These are phyloP conservation scores for Ceratocystiopsis sp. DNA, from an alignment of 2,329 filamentous ascomycete species.

Conservation along the genomic window DNA sequence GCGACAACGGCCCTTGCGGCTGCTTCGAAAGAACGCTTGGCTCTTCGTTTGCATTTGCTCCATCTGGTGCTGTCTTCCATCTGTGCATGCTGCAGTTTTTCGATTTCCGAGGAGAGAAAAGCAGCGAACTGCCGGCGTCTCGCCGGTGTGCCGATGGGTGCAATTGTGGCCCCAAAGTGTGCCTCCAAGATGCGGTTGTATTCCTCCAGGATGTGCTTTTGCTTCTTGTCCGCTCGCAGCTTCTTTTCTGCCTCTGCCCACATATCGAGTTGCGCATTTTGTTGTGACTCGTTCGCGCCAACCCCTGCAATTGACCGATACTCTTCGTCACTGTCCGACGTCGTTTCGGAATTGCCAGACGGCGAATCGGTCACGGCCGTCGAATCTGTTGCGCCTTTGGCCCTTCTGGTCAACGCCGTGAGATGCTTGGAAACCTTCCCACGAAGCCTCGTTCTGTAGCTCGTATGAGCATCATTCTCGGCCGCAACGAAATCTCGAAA, in stretches of 20 bases:
- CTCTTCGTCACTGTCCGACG: background rate
- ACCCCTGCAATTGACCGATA: too few species aligned
- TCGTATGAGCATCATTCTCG: too few species aligned
- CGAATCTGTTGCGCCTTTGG: too few species aligned
- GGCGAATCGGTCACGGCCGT: too few species aligned
- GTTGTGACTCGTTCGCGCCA: background rate
- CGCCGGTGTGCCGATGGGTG: background rate
- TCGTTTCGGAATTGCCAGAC: too few species aligned
- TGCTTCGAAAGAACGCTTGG: background rate
- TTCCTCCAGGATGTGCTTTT: background rate
- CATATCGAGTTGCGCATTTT: background rate
- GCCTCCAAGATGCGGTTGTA: background rate
- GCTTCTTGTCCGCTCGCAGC: background rate
- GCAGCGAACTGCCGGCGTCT: background rate
- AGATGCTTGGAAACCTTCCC: too few species aligned
- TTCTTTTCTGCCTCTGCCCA: background rate
- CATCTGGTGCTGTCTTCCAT: background rate
- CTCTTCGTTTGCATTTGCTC: background rate
- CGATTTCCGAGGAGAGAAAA: background rate
- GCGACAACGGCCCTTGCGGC: background rate
- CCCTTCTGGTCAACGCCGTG: too few species aligned
- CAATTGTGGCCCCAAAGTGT: background rate
- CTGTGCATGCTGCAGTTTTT: background rate
- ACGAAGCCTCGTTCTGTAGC: too few species aligned
- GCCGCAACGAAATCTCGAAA: too few species aligned